Evolutionary conservation across 1,139 yeast species (phyloP).

Genomic region (Sugiyamaella neomexicana): DNA sequence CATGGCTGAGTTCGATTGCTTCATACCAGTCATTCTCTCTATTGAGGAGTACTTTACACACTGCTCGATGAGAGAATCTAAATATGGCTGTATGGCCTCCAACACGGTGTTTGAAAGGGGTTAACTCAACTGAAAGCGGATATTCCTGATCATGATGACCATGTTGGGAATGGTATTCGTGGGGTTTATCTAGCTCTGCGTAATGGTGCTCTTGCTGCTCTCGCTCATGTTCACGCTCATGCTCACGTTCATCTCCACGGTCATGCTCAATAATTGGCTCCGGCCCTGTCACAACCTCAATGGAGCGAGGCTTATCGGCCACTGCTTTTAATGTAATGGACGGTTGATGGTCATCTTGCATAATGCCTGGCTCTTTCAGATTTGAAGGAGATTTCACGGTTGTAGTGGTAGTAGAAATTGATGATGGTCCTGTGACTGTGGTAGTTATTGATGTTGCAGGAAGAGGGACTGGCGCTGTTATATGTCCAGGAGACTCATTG

Average conservation of each 20-base stretch:
- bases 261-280: neutral
- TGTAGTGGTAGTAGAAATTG: conserved; percentile 9
- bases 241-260: neutral
- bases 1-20: conserved; percentile 73
- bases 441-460: conserved; percentile 9
- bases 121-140: conserved; percentile 66
- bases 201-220: conserved; percentile 1
- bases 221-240: neutral
- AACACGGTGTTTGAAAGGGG: conserved; percentile 87
- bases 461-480: neutral
- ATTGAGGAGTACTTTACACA: conserved; percentile 90
- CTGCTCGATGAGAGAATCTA: conserved; percentile 85
- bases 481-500: conserved; percentile 1
- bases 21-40: conserved; percentile 93
- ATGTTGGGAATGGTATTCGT: neutral
- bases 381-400: neutral
- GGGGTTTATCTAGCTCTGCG: neutral
- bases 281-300: neutral
- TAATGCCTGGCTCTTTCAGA: neutral
- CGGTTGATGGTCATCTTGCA: neutral
- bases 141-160: conserved; percentile 17
- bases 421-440: neutral
- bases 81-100: conserved; percentile 99
- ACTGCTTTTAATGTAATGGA: conserved; percentile 1
- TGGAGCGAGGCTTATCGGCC: neutral